A percentile compares a stretch with the other conserved stretches of the same genome.
Evolutionary conservation across 257 asterid genomes (phyloP).

Genomic region (Petunia axillaris): DNA sequence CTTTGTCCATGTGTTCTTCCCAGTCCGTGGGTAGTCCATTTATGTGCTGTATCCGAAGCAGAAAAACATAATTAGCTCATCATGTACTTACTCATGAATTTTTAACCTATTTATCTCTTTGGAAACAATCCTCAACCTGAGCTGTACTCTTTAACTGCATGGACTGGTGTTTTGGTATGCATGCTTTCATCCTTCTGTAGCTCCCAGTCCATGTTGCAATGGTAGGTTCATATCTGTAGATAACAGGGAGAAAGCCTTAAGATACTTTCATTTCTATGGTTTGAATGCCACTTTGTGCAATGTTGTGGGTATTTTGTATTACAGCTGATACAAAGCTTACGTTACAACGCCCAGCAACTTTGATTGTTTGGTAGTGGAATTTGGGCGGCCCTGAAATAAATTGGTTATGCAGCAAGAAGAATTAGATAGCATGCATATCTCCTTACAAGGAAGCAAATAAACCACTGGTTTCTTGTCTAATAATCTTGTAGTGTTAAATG

Average conservation of each 20-base stretch:
- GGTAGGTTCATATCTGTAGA: constrained; percentile 66
- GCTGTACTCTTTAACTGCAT: constrained; percentile 82
- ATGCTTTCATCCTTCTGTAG: constrained; percentile 82
- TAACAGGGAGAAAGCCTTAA: constrained; percentile 18
- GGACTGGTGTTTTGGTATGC: constrained; percentile 88
- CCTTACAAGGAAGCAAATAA: neutral
- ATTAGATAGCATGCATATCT: neutral
- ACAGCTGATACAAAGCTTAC: constrained; percentile 44
- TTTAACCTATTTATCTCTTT: neutral
- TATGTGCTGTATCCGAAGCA: constrained; percentile 50
- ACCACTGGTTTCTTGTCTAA: neutral
- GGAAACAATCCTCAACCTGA: constrained; percentile 52
- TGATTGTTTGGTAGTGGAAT: constrained; percentile 49
- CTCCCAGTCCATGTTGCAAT: constrained; percentile 83
- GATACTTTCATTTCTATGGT: neutral
- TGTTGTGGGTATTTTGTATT: neutral
- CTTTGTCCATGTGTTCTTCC: constrained; percentile 69
- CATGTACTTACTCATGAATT: neutral
- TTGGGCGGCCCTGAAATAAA: constrained; percentile 59
- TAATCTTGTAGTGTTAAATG: neutral
- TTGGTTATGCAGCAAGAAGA: neutral
- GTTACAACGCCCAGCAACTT: constrained; percentile 69
- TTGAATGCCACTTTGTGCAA: neutral
- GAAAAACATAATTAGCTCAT: neutral
- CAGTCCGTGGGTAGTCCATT: constrained; percentile 79